phyloP scores from a whole-genome alignment of 441 rosid species.

The Pelargonium fulgidum region DNA sequence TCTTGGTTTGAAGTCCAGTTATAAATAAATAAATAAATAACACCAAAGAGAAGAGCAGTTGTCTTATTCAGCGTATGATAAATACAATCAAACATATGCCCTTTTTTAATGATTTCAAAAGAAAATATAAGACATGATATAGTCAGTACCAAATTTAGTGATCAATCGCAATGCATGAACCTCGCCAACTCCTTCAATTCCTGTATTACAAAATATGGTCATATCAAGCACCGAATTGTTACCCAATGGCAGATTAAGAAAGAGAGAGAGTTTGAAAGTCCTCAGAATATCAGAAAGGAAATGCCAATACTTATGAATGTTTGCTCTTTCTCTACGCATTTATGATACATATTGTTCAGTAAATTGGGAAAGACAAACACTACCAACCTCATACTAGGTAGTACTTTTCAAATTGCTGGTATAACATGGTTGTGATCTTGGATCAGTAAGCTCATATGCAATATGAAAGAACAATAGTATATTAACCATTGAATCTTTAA shows the following conservation, averaged over 20 bases:
- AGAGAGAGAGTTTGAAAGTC: too few species aligned
- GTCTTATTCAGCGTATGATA: not conserved
- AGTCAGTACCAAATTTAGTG: slow-evolving; percentile 56
- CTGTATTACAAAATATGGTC: slow-evolving; percentile 38
- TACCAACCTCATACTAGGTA: not conserved
- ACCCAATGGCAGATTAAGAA: not conserved
- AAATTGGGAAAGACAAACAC: not conserved
- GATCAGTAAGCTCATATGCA: not conserved
- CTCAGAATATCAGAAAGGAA: not conserved
- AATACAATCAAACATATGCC: not conserved
- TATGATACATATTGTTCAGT: not conserved
- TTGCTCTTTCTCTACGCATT: not conserved
- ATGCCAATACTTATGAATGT: not conserved
- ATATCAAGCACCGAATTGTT: slow-evolving; percentile 17
- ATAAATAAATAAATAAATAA: too few species aligned
- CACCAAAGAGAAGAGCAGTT: too few species aligned
- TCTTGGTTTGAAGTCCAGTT: too few species aligned
- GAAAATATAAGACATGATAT: slow-evolving; percentile 7
- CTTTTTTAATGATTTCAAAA: slow-evolving; percentile 6
- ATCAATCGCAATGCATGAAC: slow-evolving; percentile 75
- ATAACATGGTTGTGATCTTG: not conserved
- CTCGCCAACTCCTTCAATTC: slow-evolving; percentile 80
- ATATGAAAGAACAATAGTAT: not conserved
- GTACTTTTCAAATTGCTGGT: not conserved
- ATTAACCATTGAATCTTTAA: not conserved